Conservation (phyloP, 495 filamentous ascomycete genomes). For the Penicillium arizonense region DNA sequence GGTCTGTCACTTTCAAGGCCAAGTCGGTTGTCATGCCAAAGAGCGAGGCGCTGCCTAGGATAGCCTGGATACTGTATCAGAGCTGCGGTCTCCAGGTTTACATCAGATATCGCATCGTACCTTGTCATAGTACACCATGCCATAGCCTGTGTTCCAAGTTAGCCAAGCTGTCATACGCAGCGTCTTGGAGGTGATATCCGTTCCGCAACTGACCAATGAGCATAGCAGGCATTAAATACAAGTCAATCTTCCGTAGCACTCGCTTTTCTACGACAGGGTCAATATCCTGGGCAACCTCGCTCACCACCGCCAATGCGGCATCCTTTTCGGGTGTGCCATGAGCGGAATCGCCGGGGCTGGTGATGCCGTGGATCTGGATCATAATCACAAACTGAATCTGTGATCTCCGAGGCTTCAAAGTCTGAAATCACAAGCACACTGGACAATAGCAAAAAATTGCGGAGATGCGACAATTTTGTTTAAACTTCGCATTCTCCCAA, state of each 20-base stretch:
- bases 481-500: slow-evolving; percentile 14
- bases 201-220: slow-evolving; percentile 47
- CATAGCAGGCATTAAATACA: slow-evolving; percentile 70
- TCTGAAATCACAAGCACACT: neutral
- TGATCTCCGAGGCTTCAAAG: too few relatives aligned
- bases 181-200: neutral
- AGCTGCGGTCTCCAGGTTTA: neutral
- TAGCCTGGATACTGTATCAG: slow-evolving; percentile 48
- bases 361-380: slow-evolving; percentile 21
- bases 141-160: slow-evolving; percentile 46
- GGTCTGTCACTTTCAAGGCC: slow-evolving; percentile 48
- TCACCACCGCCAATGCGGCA: slow-evolving; percentile 46
- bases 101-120: slow-evolving; percentile 20
- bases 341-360: slow-evolving; percentile 9
- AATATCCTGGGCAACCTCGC: slow-evolving; percentile 49
- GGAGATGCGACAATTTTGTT: slow-evolving; percentile 9
- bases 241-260: slow-evolving; percentile 70
- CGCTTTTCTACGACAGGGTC: slow-evolving; percentile 51
- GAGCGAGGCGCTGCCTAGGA: slow-evolving; percentile 66
- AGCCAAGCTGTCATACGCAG: neutral
- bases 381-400: slow-evolving; percentile 1
- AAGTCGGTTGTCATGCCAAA: slow-evolving; percentile 77
- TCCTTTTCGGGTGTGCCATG: slow-evolving; percentile 38
- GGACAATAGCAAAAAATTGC: neutral
- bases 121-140: slow-evolving; percentile 78